These are phyloP conservation scores for Plenodomus lindquistii DNA, from an alignment of 2,329 filamentous ascomycete genomes.

Conservation along the genomic window DNA sequence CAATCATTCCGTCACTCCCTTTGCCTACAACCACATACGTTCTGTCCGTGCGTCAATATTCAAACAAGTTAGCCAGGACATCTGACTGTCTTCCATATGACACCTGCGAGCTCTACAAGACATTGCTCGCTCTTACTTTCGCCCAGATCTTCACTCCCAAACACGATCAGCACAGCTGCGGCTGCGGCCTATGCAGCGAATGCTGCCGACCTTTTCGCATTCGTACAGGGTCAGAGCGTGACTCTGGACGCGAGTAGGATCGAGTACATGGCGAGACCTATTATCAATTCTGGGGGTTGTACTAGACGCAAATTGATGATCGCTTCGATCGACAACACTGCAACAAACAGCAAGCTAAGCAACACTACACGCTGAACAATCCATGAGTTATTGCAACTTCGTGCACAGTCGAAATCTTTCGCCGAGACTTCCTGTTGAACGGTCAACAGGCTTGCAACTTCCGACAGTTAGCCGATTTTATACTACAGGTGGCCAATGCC, in stretches of 20 bases:
- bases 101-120: constrained; percentile 6
- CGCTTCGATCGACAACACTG: constrained; percentile 24
- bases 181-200: constrained; percentile 29
- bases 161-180: constrained; percentile 27
- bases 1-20: not conserved
- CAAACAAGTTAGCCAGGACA: not conserved
- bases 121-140: constrained; percentile 4
- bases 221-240: constrained; percentile 17
- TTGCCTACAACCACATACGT: not conserved
- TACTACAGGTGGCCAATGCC: no score
- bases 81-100: constrained; percentile 3
- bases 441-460: no score
- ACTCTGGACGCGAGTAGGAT: constrained; percentile 27
- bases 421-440: no score
- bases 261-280: constrained; percentile 23
- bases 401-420: no score
- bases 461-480: no score
- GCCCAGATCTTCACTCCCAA: constrained; percentile 23
- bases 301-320: constrained; percentile 24
- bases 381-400: constrained; percentile 12
- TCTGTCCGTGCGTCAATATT: not conserved
- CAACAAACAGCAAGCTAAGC: constrained; percentile 13
- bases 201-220: constrained; percentile 22
- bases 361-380: constrained; percentile 10
- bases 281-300: constrained; percentile 9